These are phyloP conservation scores for Nothomitra cinnamomea DNA, from an alignment of 2,329 filamentous ascomycete species.

Conservation along the genomic window DNA sequence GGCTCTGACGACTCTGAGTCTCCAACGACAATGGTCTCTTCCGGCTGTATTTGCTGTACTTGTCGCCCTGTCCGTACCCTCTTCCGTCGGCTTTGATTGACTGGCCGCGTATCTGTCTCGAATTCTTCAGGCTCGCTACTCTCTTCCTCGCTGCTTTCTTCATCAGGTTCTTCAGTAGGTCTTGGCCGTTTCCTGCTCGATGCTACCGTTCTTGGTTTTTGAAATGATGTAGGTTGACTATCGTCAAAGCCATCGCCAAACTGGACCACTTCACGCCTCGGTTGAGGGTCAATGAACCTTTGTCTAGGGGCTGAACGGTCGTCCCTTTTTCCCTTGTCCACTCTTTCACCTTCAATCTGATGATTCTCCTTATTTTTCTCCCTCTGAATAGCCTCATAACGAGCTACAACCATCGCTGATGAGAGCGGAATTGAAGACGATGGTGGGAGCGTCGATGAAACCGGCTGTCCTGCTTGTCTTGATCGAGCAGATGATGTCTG, in stretches of 20 bases:
- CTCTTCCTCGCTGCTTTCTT: slow-evolving; percentile 14
- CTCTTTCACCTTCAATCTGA: neutral
- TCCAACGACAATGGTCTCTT: neutral
- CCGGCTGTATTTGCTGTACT: neutral
- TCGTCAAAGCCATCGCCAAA: slow-evolving; percentile 22
- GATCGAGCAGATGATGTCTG: too few species aligned
- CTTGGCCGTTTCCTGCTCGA: slow-evolving; percentile 15
- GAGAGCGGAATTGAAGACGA: neutral
- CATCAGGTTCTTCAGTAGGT: slow-evolving; percentile 10
- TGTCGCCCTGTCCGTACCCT: neutral
- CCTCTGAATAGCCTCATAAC: neutral
- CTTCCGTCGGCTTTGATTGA: slow-evolving; percentile 16
- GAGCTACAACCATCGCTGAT: neutral
- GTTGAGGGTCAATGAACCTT: slow-evolving; percentile 24
- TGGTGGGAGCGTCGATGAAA: too few species aligned
- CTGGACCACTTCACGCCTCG: slow-evolving; percentile 20
- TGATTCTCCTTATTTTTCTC: slow-evolving; percentile 6
- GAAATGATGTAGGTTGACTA: slow-evolving; percentile 14
- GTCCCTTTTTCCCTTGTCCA: neutral
- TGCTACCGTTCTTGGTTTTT: slow-evolving; percentile 7
- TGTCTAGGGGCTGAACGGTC: neutral
- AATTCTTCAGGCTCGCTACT: slow-evolving; percentile 23
- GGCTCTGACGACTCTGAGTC: neutral
- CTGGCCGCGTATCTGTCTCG: slow-evolving; percentile 21
- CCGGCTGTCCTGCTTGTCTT: too few species aligned